Conservation (phyloP, 2,329 filamentous ascomycete species). For the Aspergillus sp. region DNA sequence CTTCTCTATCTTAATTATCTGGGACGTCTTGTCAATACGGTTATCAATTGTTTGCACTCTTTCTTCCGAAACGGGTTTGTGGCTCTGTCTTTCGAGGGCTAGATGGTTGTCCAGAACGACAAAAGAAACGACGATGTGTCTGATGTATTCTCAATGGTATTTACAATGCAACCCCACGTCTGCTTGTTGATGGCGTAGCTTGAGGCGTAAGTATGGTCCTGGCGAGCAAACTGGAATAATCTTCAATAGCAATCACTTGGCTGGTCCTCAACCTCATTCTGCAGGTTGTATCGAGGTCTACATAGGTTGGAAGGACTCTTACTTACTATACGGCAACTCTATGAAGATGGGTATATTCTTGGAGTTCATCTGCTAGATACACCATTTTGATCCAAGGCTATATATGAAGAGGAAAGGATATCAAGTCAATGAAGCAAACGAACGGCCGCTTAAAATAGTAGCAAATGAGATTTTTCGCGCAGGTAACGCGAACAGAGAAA, state of each 20-base stretch:
- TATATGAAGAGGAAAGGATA: not conserved
- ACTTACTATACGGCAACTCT: too few relatives aligned
- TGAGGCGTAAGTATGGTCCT: too few relatives aligned
- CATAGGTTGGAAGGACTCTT: too few relatives aligned
- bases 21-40: not conserved
- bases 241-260: too few relatives aligned
- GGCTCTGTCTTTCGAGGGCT: not conserved
- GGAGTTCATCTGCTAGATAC: too few relatives aligned
- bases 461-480: slow-evolving; percentile 1
- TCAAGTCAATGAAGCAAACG: too few relatives aligned
- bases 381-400: too few relatives aligned
- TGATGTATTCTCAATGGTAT: slow-evolving; percentile 11
- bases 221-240: too few relatives aligned
- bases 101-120: not conserved
- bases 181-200: not conserved
- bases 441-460: not conserved
- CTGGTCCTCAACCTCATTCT: too few relatives aligned
- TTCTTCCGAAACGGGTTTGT: not conserved
- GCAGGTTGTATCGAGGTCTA: too few relatives aligned
- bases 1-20: slow-evolving; percentile 1
- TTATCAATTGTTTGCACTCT: not conserved
- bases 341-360: too few relatives aligned
- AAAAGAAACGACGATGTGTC: slow-evolving; percentile 5
- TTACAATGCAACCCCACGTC: not conserved
- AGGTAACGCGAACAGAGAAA: not conserved